Percentiles rank a stretch among this genome's conserved stretches.
Evolutionary conservation across 1,284 basidiomycete genomes (phyloP).

Genomic region (Ganoderma boninense): DNA sequence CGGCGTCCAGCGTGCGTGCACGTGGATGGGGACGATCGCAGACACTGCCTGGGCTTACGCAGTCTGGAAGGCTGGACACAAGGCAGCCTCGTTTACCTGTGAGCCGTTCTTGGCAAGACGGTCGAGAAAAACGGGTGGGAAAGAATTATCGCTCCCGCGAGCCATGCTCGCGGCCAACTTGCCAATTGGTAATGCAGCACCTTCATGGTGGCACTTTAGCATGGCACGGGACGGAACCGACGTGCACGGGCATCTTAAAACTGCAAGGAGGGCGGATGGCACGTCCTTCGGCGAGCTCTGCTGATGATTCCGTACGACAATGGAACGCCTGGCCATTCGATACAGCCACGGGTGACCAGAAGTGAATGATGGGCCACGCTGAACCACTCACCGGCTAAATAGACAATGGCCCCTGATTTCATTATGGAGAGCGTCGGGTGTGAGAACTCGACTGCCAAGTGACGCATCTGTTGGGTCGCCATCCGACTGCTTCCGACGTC

Average conservation of each 20-base stretch:
- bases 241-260: constrained; percentile 2
- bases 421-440: not conserved
- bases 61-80: not conserved
- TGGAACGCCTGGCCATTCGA: not conserved
- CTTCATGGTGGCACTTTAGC: not conserved
- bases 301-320: too few species aligned
- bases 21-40: not conserved
- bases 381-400: not conserved
- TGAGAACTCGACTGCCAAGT: not conserved
- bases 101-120: not conserved
- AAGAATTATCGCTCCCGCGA: not conserved
- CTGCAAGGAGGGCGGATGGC: not conserved
- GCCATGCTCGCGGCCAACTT: not conserved
- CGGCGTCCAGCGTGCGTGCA: not conserved
- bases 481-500: not conserved
- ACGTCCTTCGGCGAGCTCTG: not conserved
- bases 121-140: not conserved
- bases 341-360: not conserved
- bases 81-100: not conserved
- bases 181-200: not conserved
- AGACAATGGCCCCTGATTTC: not conserved
- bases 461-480: not conserved
- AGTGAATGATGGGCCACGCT: not conserved
- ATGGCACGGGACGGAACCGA: not conserved
- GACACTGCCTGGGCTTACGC: not conserved